Conservation (phyloP, 805 yeast genomes). For the Myxozyma neotropica region DNA sequence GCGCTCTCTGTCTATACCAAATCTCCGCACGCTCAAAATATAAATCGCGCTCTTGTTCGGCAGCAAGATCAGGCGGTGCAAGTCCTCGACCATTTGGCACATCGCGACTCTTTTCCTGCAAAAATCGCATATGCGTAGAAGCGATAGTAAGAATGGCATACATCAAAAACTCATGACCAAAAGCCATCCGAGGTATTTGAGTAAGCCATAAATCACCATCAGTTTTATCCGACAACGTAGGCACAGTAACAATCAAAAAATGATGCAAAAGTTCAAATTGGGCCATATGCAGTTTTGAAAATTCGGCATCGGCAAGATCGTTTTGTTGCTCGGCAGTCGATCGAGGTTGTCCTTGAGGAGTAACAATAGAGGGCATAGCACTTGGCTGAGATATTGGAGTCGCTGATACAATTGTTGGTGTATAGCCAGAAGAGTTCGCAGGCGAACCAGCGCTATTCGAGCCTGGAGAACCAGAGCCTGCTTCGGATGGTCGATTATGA, state of each 20-base stretch:
- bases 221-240: conserved; percentile 29
- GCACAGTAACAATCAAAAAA: conserved; percentile 31
- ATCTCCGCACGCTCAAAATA: conserved; percentile 32
- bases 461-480: conserved; percentile 1
- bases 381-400: neutral
- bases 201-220: conserved; percentile 33
- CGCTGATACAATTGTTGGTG: neutral
- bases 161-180: conserved; percentile 31
- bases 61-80: neutral
- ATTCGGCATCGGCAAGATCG: conserved; percentile 21
- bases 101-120: conserved; percentile 6
- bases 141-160: conserved; percentile 34
- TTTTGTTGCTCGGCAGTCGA: conserved; percentile 2
- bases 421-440: neutral
- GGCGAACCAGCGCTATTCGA: conserved; percentile 2
- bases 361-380: neutral
- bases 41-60: conserved; percentile 15
- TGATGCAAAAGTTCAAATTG: conserved; percentile 33
- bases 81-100: neutral
- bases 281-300: conserved; percentile 25
- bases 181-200: conserved; percentile 32
- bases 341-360: neutral
- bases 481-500: neutral
- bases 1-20: conserved; percentile 34
- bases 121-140: conserved; percentile 28